Percentiles rank a stretch among this genome's conserved stretches.
Conservation (phyloP, 208 protist genomes). For the Eutreptiella sp. region DNA sequence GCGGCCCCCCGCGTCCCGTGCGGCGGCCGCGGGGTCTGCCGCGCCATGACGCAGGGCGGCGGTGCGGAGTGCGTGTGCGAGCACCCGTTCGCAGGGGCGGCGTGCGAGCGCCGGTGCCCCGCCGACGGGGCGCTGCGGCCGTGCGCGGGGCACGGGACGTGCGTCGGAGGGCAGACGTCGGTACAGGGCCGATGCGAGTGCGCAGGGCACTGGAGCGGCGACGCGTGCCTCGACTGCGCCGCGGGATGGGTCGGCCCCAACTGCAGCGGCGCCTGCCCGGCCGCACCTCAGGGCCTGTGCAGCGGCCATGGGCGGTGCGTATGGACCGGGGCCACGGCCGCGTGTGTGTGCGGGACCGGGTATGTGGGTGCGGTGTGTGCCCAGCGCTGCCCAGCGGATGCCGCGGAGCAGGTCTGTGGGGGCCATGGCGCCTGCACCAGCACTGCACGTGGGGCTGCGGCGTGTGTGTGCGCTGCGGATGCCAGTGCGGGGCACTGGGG, state of each 20-base stretch:
- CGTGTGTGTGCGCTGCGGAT: slow-evolving; percentile 10
- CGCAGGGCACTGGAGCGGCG: slow-evolving; percentile 5
- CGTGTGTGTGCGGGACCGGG: too few species aligned
- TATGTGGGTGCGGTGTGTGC: too few species aligned
- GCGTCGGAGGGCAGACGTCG: slow-evolving; percentile 8
- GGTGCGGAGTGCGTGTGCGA: slow-evolving; percentile 15
- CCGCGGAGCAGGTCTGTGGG: too few species aligned
- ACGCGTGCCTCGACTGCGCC: slow-evolving; percentile 10
- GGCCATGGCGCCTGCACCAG: slow-evolving; percentile 23
- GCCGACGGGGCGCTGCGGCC: not conserved
- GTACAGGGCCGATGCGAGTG: slow-evolving; percentile 22
- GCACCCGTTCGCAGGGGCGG: slow-evolving; percentile 12
- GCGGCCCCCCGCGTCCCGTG: not conserved
- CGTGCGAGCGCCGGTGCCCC: slow-evolving; percentile 17
- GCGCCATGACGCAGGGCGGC: not conserved
- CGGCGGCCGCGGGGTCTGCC: slow-evolving; percentile 23
- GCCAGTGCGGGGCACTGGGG: slow-evolving; percentile 17
- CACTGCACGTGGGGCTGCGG: too few species aligned
- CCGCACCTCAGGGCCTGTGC: not conserved
- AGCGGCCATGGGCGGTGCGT: slow-evolving; percentile 1
- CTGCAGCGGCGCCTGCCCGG: slow-evolving; percentile 1
- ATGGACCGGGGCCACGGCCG: too few species aligned
- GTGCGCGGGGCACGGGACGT: slow-evolving; percentile 26
- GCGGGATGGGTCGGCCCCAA: not conserved
- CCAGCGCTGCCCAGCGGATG: too few species aligned